Evolutionary conservation across 305 asterid species (phyloP), one percentile per base, ranked within the genome.

Genomic region (Plantago coronopus): DNA sequence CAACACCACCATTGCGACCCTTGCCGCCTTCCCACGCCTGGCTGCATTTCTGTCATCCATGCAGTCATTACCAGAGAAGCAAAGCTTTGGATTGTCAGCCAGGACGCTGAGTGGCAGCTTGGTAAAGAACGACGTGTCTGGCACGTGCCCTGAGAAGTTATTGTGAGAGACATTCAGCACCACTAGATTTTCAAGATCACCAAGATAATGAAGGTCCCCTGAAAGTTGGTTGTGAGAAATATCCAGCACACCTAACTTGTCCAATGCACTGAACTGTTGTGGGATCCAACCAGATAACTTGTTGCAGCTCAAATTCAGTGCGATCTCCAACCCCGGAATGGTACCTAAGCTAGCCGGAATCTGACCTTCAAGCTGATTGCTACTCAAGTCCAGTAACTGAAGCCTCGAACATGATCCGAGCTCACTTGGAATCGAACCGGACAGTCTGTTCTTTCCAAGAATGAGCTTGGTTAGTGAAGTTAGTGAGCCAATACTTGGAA

Each of bases 381-480:
- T 76, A 78, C 97, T 88, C 65, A 90, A 78, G 74, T 90, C 96
- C 54, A 90, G 84, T 74, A 90, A 63, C 66, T 90, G 96, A 45
- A 90, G 86, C 85, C 82, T 75, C 19, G 71, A 73, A 65, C 96
- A 88, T 31, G 84, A 85, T 18, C 96, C 89, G 11, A 90, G 72
- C 57, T 88, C 81, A 11, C 31, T 62, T 11, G 96, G 96, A 43
- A 90, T 82, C 7, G 75, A 17, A 34, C 96, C 97, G 0, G 94
- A 79, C 10, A 90, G 59, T 70, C 74, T 76, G 70, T 90, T 90
- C 70, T 71, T 64, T 7, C 85, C 84, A 0, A 90, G 83, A 59
- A 90, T 73, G 55, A 90, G 91, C 53, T 90, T 90, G 7, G 95
- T 90, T 43, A 90, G 79, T 16, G 97, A 85, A 73, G 55, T 71